Percentiles rank a stretch among this genome's conserved stretches.
These are phyloP conservation scores for Rosa lucieae DNA, from an alignment of 306 rosid species.

Conservation along the genomic window DNA sequence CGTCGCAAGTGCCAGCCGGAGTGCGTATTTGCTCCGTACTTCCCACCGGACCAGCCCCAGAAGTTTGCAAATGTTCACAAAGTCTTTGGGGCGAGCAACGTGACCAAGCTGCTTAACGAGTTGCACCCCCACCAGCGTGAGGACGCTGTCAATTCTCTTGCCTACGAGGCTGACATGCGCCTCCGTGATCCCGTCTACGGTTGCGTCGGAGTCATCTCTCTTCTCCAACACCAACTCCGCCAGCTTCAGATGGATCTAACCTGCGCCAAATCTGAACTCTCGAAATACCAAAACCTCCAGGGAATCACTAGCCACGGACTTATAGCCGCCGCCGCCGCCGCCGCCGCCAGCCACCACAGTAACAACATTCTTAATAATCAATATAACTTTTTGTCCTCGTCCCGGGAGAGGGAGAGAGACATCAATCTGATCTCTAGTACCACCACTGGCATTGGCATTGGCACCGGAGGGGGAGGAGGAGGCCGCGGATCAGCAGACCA, in stretches of 20 bases:
- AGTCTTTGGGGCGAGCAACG: constrained; percentile 93
- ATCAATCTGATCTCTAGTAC: constrained; percentile 27
- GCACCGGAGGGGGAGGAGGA: neutral
- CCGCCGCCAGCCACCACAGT: constrained; percentile 14
- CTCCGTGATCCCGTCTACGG: constrained; percentile 97
- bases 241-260: constrained; percentile 89
- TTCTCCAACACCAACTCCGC: constrained; percentile 94
- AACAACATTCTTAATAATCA: constrained; percentile 5
- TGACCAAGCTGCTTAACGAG: constrained; percentile 85
- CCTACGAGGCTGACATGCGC: constrained; percentile 96
- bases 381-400: neutral
- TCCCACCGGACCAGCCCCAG: constrained; percentile 96
- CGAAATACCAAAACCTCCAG: constrained; percentile 59
- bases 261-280: constrained; percentile 91
- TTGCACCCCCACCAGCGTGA: constrained; percentile 92
- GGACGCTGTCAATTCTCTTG: constrained; percentile 92
- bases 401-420: constrained; percentile 17
- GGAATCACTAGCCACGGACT: constrained; percentile 48
- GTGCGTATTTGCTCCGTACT: constrained; percentile 93
- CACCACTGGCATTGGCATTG: neutral
- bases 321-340: constrained; percentile 36
- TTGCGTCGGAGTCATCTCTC: constrained; percentile 88
- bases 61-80: constrained; percentile 92
- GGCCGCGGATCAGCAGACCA: constrained; percentile 45
- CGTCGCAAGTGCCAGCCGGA: constrained; percentile 93